phyloP scores from a whole-genome alignment of 306 rosid genomes.

The Glycine latifolia region DNA sequence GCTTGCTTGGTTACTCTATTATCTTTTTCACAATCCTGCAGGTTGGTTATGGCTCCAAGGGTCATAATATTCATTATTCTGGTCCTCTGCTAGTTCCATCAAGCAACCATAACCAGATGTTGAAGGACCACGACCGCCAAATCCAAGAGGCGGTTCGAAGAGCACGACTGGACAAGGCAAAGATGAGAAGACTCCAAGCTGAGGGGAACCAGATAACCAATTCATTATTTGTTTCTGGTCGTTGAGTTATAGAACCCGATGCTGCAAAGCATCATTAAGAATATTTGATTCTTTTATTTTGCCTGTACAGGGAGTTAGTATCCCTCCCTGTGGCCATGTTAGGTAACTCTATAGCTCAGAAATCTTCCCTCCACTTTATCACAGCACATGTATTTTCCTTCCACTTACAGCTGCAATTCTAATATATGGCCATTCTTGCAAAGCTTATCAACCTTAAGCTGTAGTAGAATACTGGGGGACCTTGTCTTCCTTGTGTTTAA shows the following conservation, averaged over 20 bases:
- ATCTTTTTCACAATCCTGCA: conserved; percentile 46
- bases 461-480: conserved; percentile 54
- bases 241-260: conserved; percentile 59
- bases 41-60: conserved; percentile 94
- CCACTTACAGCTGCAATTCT: conserved; percentile 55
- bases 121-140: conserved; percentile 94
- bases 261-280: conserved; percentile 48
- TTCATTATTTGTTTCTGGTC: conserved; percentile 94
- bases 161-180: conserved; percentile 92
- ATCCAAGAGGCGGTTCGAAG: conserved; percentile 95
- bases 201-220: conserved; percentile 81
- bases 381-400: conserved; percentile 47
- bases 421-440: conserved; percentile 67
- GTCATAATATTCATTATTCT: conserved; percentile 95
- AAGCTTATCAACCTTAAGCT: conserved; percentile 65
- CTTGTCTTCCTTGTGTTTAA: conserved; percentile 52
- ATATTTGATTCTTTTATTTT: conserved; percentile 50
- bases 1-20: neutral
- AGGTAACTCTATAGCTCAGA: conserved; percentile 63
- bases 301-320: conserved; percentile 57
- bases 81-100: conserved; percentile 97
- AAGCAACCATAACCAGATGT: conserved; percentile 93
- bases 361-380: conserved; percentile 40
- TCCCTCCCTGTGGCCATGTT: conserved; percentile 55
- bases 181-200: conserved; percentile 75